Evolutionary conservation across 179 eudicot genomes (phyloP).

Genomic region (Patellifolia procumbens): DNA sequence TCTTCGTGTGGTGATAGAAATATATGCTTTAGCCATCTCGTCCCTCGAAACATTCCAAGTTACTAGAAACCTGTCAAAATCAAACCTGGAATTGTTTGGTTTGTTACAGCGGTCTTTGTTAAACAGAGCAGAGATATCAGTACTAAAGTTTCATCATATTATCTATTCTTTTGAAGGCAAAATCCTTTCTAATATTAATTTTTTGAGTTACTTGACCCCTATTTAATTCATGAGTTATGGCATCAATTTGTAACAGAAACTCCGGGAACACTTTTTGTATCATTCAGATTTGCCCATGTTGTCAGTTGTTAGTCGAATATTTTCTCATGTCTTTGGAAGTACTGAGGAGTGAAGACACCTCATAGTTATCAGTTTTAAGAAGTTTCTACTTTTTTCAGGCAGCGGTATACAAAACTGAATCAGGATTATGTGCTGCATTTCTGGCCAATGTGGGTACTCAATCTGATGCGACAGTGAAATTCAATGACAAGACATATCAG

Average conservation of each 20-base stretch:
- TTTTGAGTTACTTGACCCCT: background rate
- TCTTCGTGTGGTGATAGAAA: background rate
- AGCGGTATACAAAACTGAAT: conserved; percentile 61
- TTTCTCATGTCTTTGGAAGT: background rate
- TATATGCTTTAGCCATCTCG: background rate
- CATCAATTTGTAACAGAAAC: background rate
- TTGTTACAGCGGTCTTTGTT: background rate
- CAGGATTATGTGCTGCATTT: conserved; percentile 77
- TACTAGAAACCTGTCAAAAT: background rate
- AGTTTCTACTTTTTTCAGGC: conserved; percentile 53
- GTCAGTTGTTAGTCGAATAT: background rate
- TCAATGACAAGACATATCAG: conserved; percentile 70
- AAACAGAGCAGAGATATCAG: background rate
- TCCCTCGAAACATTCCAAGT: background rate
- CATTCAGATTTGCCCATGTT: background rate
- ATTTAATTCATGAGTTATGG: background rate
- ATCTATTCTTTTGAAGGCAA: background rate
- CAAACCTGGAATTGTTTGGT: background rate
- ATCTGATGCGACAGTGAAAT: conserved; percentile 69
- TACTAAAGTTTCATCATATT: background rate
- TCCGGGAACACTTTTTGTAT: background rate
- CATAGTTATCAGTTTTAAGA: background rate
- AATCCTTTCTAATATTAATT: background rate
- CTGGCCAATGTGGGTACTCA: conserved; percentile 71
- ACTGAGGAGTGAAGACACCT: background rate